These are phyloP conservation scores for Asterionellopsis glacialis DNA, from an alignment of 108 stramenopile genomes.

Conservation along the genomic window DNA sequence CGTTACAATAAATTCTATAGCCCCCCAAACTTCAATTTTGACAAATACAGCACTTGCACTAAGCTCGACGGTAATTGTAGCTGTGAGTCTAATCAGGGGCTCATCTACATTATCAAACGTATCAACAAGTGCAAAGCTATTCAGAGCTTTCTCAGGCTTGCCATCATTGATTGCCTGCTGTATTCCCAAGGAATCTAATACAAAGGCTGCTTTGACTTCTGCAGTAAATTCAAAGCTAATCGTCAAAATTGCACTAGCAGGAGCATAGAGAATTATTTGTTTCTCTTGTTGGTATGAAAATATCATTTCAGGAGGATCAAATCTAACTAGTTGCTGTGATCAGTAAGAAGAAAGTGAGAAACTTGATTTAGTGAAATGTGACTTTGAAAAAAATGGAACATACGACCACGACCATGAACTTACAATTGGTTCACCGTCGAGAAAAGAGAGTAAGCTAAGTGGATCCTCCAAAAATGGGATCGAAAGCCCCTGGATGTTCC, in stretches of 20 bases:
- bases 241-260: constrained; percentile 13
- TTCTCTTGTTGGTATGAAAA: constrained; percentile 14
- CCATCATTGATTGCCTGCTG: constrained; percentile 16
- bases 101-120: constrained; percentile 31
- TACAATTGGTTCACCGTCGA: too few relatives aligned
- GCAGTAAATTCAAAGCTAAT: constrained; percentile 14
- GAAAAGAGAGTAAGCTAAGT: too few relatives aligned
- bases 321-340: constrained; percentile 15
- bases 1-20: constrained; percentile 14
- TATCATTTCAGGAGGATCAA: constrained; percentile 11
- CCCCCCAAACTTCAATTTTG: constrained; percentile 18
- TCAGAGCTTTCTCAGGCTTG: constrained; percentile 24
- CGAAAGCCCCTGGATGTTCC: too few relatives aligned
- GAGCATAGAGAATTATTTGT: constrained; percentile 7
- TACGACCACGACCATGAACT: too few relatives aligned
- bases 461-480: too few relatives aligned
- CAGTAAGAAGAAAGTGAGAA: too few relatives aligned
- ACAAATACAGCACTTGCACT: constrained; percentile 21
- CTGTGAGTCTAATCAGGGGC: constrained; percentile 15
- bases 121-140: constrained; percentile 31
- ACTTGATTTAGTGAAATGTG: too few relatives aligned
- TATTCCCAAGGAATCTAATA: constrained; percentile 28
- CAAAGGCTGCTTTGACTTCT: neutral
- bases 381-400: too few relatives aligned
- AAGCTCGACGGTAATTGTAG: constrained; percentile 6